Conservation (phyloP, 2,329 filamentous ascomycete genomes). For the Sclerotinia spermophila region DNA sequence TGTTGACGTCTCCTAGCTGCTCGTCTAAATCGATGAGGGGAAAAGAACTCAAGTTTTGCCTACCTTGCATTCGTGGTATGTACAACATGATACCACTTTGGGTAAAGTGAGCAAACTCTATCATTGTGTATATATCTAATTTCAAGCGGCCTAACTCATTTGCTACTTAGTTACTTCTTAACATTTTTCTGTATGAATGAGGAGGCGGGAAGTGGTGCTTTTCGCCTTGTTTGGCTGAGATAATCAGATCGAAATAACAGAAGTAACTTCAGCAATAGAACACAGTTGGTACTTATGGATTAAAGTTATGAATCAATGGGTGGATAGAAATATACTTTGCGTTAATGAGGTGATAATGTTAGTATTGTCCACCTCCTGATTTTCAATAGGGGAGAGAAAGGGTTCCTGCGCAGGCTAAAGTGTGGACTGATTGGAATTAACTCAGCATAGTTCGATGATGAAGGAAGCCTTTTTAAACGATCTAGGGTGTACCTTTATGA, state of each 20-base stretch:
- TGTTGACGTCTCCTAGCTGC: not conserved
- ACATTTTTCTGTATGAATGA: no score
- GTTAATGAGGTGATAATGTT: not conserved
- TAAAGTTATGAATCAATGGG: not conserved
- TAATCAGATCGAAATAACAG: no score
- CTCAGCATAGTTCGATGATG: not conserved
- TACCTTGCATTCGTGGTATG: not conserved
- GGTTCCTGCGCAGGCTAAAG: not conserved
- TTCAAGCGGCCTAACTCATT: no score
- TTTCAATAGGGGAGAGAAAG: not conserved
- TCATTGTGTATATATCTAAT: no score
- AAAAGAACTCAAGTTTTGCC: not conserved
- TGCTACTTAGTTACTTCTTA: no score
- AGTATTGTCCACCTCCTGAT: not conserved
- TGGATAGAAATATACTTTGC: not conserved
- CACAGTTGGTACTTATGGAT: not conserved
- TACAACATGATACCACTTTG: no score
- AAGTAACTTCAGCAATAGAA: no score
- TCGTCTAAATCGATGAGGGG: not conserved
- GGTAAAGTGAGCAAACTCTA: no score
- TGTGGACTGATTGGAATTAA: not conserved
- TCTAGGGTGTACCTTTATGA: no score
- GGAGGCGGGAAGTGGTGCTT: not conserved
- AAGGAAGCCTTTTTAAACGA: no score
- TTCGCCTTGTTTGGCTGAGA: not conserved